Evolutionary conservation across 108 stramenopile genomes (phyloP), one percentile per base, ranked within the genome.

Genomic region (Licmophora abbreviata): DNA sequence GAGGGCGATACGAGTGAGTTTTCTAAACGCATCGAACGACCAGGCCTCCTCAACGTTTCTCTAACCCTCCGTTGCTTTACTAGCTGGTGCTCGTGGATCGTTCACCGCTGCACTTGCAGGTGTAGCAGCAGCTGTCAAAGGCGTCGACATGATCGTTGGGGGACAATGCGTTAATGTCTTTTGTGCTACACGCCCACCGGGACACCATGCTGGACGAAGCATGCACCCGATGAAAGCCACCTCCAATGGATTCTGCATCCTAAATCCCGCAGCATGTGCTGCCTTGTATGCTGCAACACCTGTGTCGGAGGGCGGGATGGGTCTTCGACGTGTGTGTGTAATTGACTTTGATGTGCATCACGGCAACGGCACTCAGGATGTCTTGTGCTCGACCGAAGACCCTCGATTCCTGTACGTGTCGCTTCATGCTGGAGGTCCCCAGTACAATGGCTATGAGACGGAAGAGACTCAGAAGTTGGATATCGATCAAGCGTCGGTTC

Each of bases 281-380:
- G 97, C 98, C 20, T 77, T 94, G 12, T 93, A 98, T 69, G 98
- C 98, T 27, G 72, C 88, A 29, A 46, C 88, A 22, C 72, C 88
- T 11, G 55, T 70, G 20, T 71, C 77, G 6, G 77, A 86, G 33
- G 85, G 87, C 28, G 91, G 91, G 8, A 68, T 77, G 28, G 86
- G 92, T 14, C 64, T 95, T 6, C 65, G 74, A 7, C 64, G 94
- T 15, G 89, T 92, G 0, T 89, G 87, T 58, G 75, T 94, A 24
- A 88, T 95, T 21, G 95, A 95, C 64, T 82, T 95, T 66, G 95
- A 95, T 60, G 85, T 95, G 10, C 95, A 95, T 56, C 95, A 95
- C 58, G 95, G 95, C 9, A 94, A 95, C 64, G 95, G 95, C 0
- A 94, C 92, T 15, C 85, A 94, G 45, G 92, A 95, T 59, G 82